A percentile compares a stretch with the other conserved stretches of the same genome.
Conservation (phyloP, 805 yeast genomes). For the Kurtzmaniella cleridarum region DNA sequence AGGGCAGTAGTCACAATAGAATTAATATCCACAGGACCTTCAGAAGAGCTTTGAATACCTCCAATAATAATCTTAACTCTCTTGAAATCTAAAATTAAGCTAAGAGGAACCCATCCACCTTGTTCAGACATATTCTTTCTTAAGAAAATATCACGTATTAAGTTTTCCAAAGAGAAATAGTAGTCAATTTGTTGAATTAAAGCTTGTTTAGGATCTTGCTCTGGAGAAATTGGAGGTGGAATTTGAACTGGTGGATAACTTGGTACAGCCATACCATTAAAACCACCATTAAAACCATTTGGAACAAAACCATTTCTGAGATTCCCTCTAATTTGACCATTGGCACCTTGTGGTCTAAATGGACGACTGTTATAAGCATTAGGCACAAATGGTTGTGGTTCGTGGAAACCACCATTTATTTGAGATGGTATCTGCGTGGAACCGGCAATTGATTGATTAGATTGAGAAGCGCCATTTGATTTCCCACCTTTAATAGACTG, state of each 20-base stretch:
- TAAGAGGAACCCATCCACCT: slow-evolving; percentile 73
- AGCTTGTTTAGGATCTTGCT: slow-evolving; percentile 41
- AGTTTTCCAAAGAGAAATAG: slow-evolving; percentile 83
- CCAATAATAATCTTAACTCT: slow-evolving; percentile 58
- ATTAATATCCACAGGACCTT: slow-evolving; percentile 18
- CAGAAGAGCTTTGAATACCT: slow-evolving; percentile 31
- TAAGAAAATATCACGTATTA: slow-evolving; percentile 77
- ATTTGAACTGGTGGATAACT: slow-evolving; percentile 20
- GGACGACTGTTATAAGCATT: slow-evolving; percentile 25
- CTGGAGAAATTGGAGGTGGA: slow-evolving; percentile 44
- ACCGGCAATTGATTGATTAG: slow-evolving; percentile 1
- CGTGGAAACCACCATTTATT: slow-evolving; percentile 22
- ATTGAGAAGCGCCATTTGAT: slow-evolving; percentile 3
- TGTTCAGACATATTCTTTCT: slow-evolving; percentile 73
- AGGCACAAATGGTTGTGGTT: slow-evolving; percentile 26
- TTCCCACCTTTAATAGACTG: slow-evolving; percentile 1
- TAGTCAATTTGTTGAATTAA: slow-evolving; percentile 70
- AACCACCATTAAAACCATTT: slow-evolving; percentile 12
- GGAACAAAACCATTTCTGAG: slow-evolving; percentile 14
- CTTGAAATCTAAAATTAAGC: slow-evolving; percentile 62
- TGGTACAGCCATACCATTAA: slow-evolving; percentile 10
- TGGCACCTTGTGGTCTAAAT: slow-evolving; percentile 15
- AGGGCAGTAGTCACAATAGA: slow-evolving; percentile 48
- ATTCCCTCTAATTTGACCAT: slow-evolving; percentile 6
- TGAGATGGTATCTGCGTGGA: slow-evolving; percentile 13